Conservation (phyloP, 2,329 filamentous ascomycete species). For the Diaporthe amygdali region DNA sequence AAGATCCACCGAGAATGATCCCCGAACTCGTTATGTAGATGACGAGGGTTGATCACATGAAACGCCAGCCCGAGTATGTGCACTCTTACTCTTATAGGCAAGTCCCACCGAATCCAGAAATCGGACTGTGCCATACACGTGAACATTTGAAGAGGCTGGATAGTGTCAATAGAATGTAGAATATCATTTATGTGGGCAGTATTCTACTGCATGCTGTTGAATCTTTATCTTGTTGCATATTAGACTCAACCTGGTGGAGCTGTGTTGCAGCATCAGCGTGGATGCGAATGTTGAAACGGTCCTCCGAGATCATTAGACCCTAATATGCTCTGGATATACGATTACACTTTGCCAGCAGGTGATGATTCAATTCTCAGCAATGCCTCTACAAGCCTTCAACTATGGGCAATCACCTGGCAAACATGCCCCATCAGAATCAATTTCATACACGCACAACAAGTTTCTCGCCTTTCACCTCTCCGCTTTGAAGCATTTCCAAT, state of each 20-base stretch:
- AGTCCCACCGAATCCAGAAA: not conserved
- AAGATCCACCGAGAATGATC: not conserved
- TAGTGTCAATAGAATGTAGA: no score
- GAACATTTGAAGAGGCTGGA: not conserved
- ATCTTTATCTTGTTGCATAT: no score
- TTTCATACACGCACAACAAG: constrained; percentile 6
- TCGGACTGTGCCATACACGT: no score
- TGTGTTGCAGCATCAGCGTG: not conserved
- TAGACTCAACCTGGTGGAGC: no score
- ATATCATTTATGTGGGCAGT: no score
- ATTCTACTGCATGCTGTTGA: no score
- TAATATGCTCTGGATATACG: no score
- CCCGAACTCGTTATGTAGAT: not conserved
- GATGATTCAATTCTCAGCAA: no score
- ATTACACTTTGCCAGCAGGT: not conserved
- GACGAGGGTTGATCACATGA: not conserved
- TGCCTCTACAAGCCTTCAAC: not conserved
- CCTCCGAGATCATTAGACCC: no score
- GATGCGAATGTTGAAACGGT: no score
- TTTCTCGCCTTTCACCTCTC: constrained; percentile 22
- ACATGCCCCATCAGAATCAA: not conserved
- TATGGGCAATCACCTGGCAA: no score
- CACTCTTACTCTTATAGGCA: not conserved
- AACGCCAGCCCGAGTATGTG: not conserved
- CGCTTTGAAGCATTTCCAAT: constrained; percentile 17